Evolutionary conservation across 352 stramenopile genomes (phyloP).

Genomic region (Phytopythium helicoides): DNA sequence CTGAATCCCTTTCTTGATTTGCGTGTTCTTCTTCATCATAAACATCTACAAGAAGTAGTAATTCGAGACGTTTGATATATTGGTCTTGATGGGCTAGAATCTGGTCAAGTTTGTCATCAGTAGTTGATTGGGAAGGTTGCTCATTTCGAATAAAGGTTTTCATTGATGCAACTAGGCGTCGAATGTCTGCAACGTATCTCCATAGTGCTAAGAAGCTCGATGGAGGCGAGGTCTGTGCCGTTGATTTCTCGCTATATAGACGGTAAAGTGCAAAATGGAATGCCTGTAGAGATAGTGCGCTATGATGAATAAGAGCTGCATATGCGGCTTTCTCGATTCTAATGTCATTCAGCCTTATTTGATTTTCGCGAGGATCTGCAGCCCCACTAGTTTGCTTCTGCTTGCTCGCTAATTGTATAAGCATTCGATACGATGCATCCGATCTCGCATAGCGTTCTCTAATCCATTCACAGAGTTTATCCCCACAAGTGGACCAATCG

Average conservation of each 20-base stretch:
- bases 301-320: constrained; percentile 58
- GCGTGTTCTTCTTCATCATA: constrained; percentile 29
- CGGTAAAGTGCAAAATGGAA: constrained; percentile 29
- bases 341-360: constrained; percentile 24
- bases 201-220: constrained; percentile 34
- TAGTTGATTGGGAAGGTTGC: constrained; percentile 3
- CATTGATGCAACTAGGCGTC: constrained; percentile 31
- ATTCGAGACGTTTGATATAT: constrained; percentile 41
- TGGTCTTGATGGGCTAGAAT: constrained; percentile 22
- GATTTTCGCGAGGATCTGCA: constrained; percentile 7
- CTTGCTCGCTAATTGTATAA: constrained; percentile 40
- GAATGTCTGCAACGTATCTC: constrained; percentile 51
- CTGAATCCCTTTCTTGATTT: constrained; percentile 23
- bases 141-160: constrained; percentile 46
- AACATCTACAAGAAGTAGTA: constrained; percentile 31
- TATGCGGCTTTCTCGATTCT: constrained; percentile 57
- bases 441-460: constrained; percentile 39
- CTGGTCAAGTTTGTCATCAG: constrained; percentile 8
- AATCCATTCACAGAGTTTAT: constrained; percentile 53
- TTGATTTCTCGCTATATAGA: background rate
- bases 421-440: constrained; percentile 69
- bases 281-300: constrained; percentile 18
- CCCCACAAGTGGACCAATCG: constrained; percentile 4
- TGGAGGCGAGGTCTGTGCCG: constrained; percentile 14
- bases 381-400: constrained; percentile 11